phyloP scores from a whole-genome alignment of 345 rosid species.

The Trapa bicornis region DNA sequence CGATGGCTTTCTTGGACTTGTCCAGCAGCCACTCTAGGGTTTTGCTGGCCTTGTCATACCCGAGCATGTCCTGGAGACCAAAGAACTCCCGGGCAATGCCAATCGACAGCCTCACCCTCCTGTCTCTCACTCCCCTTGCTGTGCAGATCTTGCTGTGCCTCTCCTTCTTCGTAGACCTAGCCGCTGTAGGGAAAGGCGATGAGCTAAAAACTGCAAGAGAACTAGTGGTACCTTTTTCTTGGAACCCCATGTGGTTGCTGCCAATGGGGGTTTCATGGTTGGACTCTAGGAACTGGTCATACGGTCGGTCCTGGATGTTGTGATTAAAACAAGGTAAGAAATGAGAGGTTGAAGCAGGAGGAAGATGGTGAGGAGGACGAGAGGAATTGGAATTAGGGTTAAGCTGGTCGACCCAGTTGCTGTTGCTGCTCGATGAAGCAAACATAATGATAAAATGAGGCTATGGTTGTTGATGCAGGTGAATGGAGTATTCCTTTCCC shows the following conservation, averaged over 20 bases:
- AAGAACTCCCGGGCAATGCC: slow-evolving; percentile 61
- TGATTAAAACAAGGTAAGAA: background rate
- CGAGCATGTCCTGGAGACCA: slow-evolving; percentile 74
- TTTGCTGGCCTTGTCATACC: slow-evolving; percentile 72
- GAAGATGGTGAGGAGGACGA: background rate
- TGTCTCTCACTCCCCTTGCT: slow-evolving; percentile 65
- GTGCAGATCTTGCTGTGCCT: slow-evolving; percentile 72
- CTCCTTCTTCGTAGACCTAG: slow-evolving; percentile 34
- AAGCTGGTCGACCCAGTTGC: background rate
- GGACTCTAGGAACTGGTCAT: background rate
- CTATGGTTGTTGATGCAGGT: background rate
- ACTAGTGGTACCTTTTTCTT: background rate
- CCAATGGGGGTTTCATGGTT: background rate
- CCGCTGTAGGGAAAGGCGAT: background rate
- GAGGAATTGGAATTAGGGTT: background rate
- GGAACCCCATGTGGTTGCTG: background rate
- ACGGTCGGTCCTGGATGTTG: background rate
- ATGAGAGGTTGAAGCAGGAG: slow-evolving; percentile 1
- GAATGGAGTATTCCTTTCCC: background rate
- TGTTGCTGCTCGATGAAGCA: background rate
- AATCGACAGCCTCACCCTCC: slow-evolving; percentile 77
- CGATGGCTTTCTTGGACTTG: slow-evolving; percentile 51
- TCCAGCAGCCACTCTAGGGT: slow-evolving; percentile 73
- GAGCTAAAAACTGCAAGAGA: background rate
- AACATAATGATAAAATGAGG: slow-evolving; percentile 1